Conservation (phyloP, 805 yeast species). For the Wickerhamomyces hampshirensis region DNA sequence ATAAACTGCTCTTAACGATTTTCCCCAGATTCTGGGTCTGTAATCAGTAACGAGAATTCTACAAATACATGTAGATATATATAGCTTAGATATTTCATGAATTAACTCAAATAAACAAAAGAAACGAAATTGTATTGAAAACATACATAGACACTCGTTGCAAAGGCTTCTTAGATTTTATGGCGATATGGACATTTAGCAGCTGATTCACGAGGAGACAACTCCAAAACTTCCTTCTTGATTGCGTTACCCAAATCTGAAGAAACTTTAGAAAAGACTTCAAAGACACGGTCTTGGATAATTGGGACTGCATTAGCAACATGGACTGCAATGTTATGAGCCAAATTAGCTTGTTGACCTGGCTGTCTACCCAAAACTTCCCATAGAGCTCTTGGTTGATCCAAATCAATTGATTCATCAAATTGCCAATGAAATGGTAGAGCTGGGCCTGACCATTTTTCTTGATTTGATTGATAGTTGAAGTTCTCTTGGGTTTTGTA, state of each 20-base stretch:
- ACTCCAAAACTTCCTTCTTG: conserved; percentile 54
- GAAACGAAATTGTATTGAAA: too few relatives aligned
- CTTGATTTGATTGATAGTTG: conserved; percentile 58
- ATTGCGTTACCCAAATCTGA: conserved; percentile 63
- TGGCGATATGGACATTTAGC: conserved; percentile 23
- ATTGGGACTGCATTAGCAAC: conserved; percentile 61
- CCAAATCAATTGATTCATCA: conserved; percentile 63
- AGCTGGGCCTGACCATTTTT: conserved; percentile 79
- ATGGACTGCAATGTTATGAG: conserved; percentile 81
- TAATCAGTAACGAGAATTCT: too few relatives aligned
- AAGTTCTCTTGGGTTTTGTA: conserved; percentile 23
- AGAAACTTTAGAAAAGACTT: conserved; percentile 70
- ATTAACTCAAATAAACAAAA: neutral
- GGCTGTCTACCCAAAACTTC: conserved; percentile 65
- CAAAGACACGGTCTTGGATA: conserved; percentile 76
- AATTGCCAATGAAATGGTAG: conserved; percentile 83
- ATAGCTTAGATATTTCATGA: too few relatives aligned
- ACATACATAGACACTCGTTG: neutral
- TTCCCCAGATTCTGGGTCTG: too few relatives aligned
- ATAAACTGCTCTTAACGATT: too few relatives aligned
- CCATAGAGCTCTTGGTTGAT: conserved; percentile 76
- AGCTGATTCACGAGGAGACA: conserved; percentile 23
- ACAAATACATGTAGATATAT: too few relatives aligned
- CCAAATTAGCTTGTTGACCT: conserved; percentile 80
- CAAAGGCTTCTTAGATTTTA: conserved; percentile 10